These are phyloP conservation scores for Amanita pseudoporphyria DNA, from an alignment of 768 basidiomycete genomes.

Conservation along the genomic window DNA sequence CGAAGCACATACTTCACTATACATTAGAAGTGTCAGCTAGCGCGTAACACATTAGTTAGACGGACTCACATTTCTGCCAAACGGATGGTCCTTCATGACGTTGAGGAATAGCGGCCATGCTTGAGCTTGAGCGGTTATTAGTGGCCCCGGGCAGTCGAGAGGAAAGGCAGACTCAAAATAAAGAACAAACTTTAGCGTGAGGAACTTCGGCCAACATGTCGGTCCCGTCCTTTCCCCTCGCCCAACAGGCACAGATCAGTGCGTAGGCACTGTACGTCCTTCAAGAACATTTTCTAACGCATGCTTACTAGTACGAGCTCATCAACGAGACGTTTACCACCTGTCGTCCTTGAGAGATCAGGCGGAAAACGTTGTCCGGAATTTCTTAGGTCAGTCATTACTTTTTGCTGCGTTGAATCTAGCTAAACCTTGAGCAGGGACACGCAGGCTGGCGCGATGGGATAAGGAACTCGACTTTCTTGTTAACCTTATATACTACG, in stretches of 20 bases:
- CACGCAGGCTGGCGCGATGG: slow-evolving; percentile 71
- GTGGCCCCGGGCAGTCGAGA: not conserved
- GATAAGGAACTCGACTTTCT: slow-evolving; percentile 70
- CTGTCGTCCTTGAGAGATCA: slow-evolving; percentile 68
- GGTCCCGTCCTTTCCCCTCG: slow-evolving; percentile 51
- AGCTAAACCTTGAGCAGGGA: slow-evolving; percentile 36
- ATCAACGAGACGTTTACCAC: slow-evolving; percentile 77
- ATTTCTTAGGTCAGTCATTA: slow-evolving; percentile 58
- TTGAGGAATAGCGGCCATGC: slow-evolving; percentile 20
- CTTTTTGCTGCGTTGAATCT: slow-evolving; percentile 1
- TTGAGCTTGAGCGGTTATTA: slow-evolving; percentile 3
- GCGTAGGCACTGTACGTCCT: slow-evolving; percentile 18
- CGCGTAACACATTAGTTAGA: slow-evolving; percentile 3
- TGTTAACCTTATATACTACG: slow-evolving; percentile 63
- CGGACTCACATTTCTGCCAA: slow-evolving; percentile 64
- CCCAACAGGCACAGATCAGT: slow-evolving; percentile 87
- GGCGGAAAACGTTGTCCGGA: slow-evolving; percentile 59
- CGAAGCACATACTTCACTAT: slow-evolving; percentile 45
- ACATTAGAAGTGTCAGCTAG: slow-evolving; percentile 10
- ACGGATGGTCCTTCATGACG: slow-evolving; percentile 48
- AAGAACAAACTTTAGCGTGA: slow-evolving; percentile 11
- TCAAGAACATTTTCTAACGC: slow-evolving; percentile 7
- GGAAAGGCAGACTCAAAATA: not conserved
- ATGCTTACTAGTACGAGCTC: slow-evolving; percentile 57
- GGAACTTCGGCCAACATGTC: slow-evolving; percentile 11